These are phyloP conservation scores for Chaetomiaceae sp. DNA, from an alignment of 2,329 filamentous ascomycete genomes.

Conservation along the genomic window DNA sequence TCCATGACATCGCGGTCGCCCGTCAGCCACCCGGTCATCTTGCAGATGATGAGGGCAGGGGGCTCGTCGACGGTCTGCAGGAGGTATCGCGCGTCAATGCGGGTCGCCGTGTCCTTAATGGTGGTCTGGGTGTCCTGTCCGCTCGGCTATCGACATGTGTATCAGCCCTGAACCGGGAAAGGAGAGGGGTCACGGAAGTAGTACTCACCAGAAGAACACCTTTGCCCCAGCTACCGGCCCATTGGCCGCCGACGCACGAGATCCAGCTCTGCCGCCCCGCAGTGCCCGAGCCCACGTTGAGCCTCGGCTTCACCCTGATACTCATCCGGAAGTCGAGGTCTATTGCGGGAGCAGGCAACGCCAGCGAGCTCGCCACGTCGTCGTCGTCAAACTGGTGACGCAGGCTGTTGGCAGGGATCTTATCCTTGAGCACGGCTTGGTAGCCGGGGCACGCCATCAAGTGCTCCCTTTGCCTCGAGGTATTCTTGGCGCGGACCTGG, in stretches of 20 bases:
- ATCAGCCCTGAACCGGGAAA: neutral
- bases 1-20: slow-evolving; percentile 27
- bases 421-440: slow-evolving; percentile 22
- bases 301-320: slow-evolving; percentile 25
- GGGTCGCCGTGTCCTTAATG: slow-evolving; percentile 22
- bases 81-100: slow-evolving; percentile 24
- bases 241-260: slow-evolving; percentile 24
- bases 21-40: slow-evolving; percentile 26
- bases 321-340: slow-evolving; percentile 26
- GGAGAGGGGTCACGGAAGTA: neutral
- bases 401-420: slow-evolving; percentile 25
- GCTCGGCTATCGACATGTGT: slow-evolving; percentile 11
- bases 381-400: slow-evolving; percentile 26
- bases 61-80: slow-evolving; percentile 26
- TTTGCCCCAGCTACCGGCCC: slow-evolving; percentile 26
- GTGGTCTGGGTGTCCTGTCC: slow-evolving; percentile 25
- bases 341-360: slow-evolving; percentile 20
- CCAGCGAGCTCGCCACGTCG: slow-evolving; percentile 23
- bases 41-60: slow-evolving; percentile 25
- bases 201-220: slow-evolving; percentile 21
- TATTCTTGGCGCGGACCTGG: slow-evolving; percentile 26
- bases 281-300: slow-evolving; percentile 17
- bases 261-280: slow-evolving; percentile 24
- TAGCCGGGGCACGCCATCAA: slow-evolving; percentile 23
- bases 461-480: slow-evolving; percentile 26